phyloP scores from a whole-genome alignment of 2,329 filamentous ascomycete species.

The Zymoseptoria tritici region DNA sequence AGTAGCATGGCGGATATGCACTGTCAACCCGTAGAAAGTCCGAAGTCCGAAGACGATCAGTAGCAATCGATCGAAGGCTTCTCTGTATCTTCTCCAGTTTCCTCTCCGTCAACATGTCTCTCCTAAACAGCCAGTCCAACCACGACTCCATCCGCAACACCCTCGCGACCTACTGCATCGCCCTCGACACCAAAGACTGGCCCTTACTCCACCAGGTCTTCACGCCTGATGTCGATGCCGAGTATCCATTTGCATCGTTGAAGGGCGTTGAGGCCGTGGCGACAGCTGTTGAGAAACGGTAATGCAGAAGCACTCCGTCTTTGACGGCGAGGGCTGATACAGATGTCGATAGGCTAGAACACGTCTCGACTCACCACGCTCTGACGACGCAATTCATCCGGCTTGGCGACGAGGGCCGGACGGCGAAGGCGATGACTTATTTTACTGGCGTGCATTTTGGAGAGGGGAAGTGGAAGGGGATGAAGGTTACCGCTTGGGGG shows the following conservation, averaged over 20 bases:
- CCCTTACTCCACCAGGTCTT: conserved; percentile 35
- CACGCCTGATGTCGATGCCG: conserved; percentile 31
- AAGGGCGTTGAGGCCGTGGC: conserved; percentile 30
- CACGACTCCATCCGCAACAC: conserved; percentile 38
- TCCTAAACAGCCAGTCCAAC: conserved; percentile 19
- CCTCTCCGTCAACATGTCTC: no score
- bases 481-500: conserved; percentile 36
- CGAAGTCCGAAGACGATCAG: no score
- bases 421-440: conserved; percentile 33
- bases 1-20: no score
- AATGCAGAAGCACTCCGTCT: no score
- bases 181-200: conserved; percentile 38
- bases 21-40: no score
- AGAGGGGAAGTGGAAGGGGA: conserved; percentile 35
- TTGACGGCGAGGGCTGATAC: no score
- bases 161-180: conserved; percentile 38
- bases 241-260: conserved; percentile 33
- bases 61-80: no score
- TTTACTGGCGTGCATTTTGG: conserved; percentile 39
- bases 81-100: no score
- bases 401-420: conserved; percentile 26
- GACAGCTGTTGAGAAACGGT: conserved; percentile 15
- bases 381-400: conserved; percentile 37
- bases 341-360: no score
- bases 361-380: conserved; percentile 35